These are phyloP conservation scores for Krasilnikovozyma curviuscula DNA, from an alignment of 768 basidiomycete genomes.

Conservation along the genomic window DNA sequence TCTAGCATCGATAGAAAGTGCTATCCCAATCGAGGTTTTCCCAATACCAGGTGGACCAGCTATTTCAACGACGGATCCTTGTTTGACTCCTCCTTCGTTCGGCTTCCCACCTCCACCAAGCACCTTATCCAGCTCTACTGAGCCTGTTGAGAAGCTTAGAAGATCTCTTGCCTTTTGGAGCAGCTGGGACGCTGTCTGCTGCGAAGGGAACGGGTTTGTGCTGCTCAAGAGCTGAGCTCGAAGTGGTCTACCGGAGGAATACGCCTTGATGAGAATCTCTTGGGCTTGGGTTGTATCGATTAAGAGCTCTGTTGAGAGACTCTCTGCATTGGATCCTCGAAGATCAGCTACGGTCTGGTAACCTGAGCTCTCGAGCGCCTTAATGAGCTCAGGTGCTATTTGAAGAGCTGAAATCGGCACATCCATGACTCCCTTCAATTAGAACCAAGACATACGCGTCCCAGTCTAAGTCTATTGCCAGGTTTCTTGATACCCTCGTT, in stretches of 20 bases:
- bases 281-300: slow-evolving; percentile 15
- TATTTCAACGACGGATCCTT: slow-evolving; percentile 21
- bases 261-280: slow-evolving; percentile 17
- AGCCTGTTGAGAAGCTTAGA: background rate
- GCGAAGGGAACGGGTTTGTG: background rate
- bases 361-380: too few species aligned
- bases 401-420: too few species aligned
- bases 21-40: slow-evolving; percentile 18
- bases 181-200: slow-evolving; percentile 14
- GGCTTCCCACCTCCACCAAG: background rate
- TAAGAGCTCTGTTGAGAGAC: slow-evolving; percentile 20
- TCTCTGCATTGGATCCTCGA: too few species aligned
- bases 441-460: too few species aligned
- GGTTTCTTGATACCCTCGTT: too few species aligned
- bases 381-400: too few species aligned
- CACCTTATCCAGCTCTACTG: background rate
- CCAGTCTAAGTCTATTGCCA: too few species aligned
- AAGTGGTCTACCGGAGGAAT: background rate
- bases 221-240: background rate
- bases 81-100: slow-evolving; percentile 13
- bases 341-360: too few species aligned
- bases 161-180: background rate
- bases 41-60: slow-evolving; percentile 24
- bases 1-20: slow-evolving; percentile 16
- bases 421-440: too few species aligned